Evolutionary conservation across 495 filamentous ascomycete species (phyloP), one percentile per base, ranked within the genome.

Genomic region (Penicillium salamii): DNA sequence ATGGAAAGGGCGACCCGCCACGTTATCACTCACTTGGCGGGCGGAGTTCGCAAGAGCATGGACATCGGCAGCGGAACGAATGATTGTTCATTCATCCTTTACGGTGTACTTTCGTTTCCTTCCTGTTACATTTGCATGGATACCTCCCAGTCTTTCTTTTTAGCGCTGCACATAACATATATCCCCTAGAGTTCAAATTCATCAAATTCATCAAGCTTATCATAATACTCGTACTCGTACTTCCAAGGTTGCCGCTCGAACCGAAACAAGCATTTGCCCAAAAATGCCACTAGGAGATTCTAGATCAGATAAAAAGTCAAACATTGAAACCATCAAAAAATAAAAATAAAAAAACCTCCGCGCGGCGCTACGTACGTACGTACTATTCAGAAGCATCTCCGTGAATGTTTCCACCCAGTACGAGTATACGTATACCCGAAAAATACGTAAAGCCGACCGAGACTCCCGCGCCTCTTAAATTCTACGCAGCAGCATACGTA

Each of bases 1-100:
- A 35, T 12, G 40, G 36, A 14, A 15, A 43, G 6, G 34, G 37
- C 21, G 60, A 66, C 26, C 42, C 38, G 17, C 18, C 54, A n/a
- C 54, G 47, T 3, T 72, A 72, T 46, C 62, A 64, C 39, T 60
- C 69, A 7, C 51, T 74, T 42, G 29, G 45, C 7, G 66, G 69
- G 46, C 61, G 55, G 42, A 51, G 42, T 43, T 44, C 40, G 36
- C 49, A 47, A 1, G 33, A 18, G 12, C 47, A 47, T 20, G 28
- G 55, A 19, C 36, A 59, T 26, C 42, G 49, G 33, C 54, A 65
- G 32, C 53, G 40, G 33, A 29, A 24, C 12, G 15, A 49, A 21
- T 19, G 13, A 19, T 5, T 8, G 26, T 43, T 31, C 31, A 18
- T 32, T 42, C 21, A 21, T 42, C 55, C 18, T n/a, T n/a, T n/a